Percentiles rank a stretch among this genome's conserved stretches.
Evolutionary conservation across 345 rosid species (phyloP).

Genomic region (Moricandia moricandioides): DNA sequence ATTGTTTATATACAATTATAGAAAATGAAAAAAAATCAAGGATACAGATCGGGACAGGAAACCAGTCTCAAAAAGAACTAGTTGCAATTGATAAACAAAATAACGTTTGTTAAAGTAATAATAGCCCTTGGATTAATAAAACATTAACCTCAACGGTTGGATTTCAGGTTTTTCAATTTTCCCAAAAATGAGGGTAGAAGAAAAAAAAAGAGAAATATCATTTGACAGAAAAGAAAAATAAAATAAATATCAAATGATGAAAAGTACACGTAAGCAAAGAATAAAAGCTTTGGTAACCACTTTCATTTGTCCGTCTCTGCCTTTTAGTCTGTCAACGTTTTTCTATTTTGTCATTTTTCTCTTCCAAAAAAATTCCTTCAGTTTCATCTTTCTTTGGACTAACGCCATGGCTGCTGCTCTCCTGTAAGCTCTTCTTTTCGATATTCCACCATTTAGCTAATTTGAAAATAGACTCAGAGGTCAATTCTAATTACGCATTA

Average conservation of each 20-base stretch:
- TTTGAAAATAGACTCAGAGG: background rate
- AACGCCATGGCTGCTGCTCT: slow-evolving; percentile 9
- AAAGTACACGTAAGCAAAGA: slow-evolving; percentile 23
- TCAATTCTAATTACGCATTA: background rate
- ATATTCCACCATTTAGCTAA: background rate
- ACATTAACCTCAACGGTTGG: background rate
- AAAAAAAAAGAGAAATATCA: background rate
- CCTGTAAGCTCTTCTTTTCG: background rate
- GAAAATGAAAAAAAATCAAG: background rate
- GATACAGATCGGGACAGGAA: background rate
- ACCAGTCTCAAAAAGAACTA: background rate
- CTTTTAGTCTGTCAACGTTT: slow-evolving; percentile 41
- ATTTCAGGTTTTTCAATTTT: background rate
- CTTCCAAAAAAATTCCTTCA: background rate
- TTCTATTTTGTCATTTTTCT: slow-evolving; percentile 37
- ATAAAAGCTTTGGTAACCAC: slow-evolving; percentile 31
- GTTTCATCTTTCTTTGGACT: slow-evolving; percentile 8
- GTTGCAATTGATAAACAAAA: background rate
- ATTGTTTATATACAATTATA: background rate
- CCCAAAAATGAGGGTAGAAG: background rate
- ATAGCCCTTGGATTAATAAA: background rate
- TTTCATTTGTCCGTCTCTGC: slow-evolving; percentile 25
- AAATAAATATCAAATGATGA: background rate
- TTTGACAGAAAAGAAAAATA: background rate
- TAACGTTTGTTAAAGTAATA: background rate